Evolutionary conservation across 2,329 filamentous ascomycete species (phyloP).

Genomic region (Fusarium sp.): DNA sequence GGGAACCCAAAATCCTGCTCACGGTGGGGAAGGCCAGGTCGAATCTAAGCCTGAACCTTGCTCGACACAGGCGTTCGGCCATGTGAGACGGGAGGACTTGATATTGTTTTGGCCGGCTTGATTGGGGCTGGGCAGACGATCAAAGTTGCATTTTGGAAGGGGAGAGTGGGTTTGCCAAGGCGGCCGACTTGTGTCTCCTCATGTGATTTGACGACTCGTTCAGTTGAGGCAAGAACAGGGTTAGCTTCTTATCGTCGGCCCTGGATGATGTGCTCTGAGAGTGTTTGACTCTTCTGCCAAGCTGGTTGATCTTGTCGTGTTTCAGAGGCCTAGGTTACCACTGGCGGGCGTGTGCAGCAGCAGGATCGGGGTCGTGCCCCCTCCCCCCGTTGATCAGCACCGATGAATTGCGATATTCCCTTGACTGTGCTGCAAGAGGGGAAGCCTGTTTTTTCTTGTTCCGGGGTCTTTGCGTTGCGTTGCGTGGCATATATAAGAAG

Average conservation of each 20-base stretch:
- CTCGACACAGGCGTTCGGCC: too few relatives aligned
- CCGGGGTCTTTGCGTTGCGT: neutral
- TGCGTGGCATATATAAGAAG: constrained; percentile 35
- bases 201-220: neutral
- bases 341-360: neutral
- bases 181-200: neutral
- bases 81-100: too few relatives aligned
- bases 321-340: constrained; percentile 22
- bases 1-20: too few relatives aligned
- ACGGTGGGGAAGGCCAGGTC: too few relatives aligned
- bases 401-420: constrained; percentile 5
- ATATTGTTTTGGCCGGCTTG: neutral
- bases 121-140: constrained; percentile 2
- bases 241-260: neutral
- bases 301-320: constrained; percentile 38
- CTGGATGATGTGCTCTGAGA: too few relatives aligned
- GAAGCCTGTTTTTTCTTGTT: neutral
- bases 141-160: constrained; percentile 22
- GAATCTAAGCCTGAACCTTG: too few relatives aligned
- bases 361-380: too few relatives aligned
- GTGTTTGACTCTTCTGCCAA: constrained; percentile 16
- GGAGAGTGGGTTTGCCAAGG: constrained; percentile 27
- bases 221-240: neutral
- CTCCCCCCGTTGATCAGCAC: constrained; percentile 30
- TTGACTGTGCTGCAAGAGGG: neutral